Base-by-base conservation (phyloP, 169 alveolate genomes). In the Eimeria zaria region DNA sequence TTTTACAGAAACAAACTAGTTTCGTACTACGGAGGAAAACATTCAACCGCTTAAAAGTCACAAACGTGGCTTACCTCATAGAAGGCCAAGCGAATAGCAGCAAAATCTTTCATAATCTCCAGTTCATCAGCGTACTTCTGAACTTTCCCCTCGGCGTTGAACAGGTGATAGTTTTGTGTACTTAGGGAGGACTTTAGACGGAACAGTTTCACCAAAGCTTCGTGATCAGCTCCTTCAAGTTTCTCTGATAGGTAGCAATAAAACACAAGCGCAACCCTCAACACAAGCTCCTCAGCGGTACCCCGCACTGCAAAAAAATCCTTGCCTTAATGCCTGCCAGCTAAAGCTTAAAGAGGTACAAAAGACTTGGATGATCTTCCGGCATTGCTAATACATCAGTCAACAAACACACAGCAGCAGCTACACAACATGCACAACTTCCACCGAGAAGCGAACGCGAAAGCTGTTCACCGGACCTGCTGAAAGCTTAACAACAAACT, bases 101-200 rank as follows among this genome's bases (percentile, higher is more conserved):
- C 99, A 96, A 99, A 99, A 69, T 99, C 99, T 90, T 98, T 97
- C 95, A 99, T 89, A 62, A 99, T 99, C 71, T 99, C 99, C 76
- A 99, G 97, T 51, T 98, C 99, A 30, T 98, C 97, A 16, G 97
- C 97, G 97, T 99, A 99, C 84, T 98, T 98, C 83, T 98, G 98
- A 51, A 99, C 97, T 91, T 98, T 98, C 88, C 99, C 99, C 53
- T 98, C 97, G 3, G 99, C 98, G 95, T 99, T 99, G 97, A 99
- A 99, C 58, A 99, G 98, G 69, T 99, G 99, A 99, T 99, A 98
- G 98, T 99, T 99, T 46, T 98, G 98, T 41, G 99, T 98, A 51
- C 99, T 97, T 81, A 99, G 78, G 27, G 99, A 95, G 96, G 98
- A 55, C 36, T 84, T 89, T 76, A 99, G 98, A 96, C 98, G 99